These are phyloP conservation scores for Paraurostyla sp. DNA, from an alignment of 73 alveolate genomes.

Conservation along the genomic window DNA sequence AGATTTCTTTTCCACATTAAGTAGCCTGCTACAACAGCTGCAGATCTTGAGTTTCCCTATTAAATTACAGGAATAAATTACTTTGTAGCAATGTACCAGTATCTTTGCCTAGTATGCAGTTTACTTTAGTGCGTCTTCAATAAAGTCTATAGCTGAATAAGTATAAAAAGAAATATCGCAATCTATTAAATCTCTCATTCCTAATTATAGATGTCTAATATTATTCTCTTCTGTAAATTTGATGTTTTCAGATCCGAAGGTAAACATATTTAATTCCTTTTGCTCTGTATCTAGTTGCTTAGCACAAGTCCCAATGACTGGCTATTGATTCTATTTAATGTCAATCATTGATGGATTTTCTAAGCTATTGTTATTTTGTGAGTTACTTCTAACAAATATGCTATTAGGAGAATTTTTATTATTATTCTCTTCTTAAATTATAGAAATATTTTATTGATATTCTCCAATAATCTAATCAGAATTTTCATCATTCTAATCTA, in stretches of 20 bases:
- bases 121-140: conserved; percentile 14
- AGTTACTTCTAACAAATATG: conserved; percentile 1
- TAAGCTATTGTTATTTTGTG: neutral
- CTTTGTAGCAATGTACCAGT: conserved; percentile 50
- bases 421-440: no score
- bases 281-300: neutral
- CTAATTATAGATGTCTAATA: neutral
- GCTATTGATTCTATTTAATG: neutral
- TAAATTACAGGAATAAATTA: neutral
- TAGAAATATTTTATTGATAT: no score
- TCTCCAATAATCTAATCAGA: no score
- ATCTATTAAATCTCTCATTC: conserved; percentile 54
- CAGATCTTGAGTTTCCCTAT: conserved; percentile 84
- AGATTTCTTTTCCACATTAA: conserved; percentile 82
- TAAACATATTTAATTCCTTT: neutral
- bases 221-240: neutral
- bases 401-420: no score
- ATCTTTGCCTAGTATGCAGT: conserved; percentile 7
- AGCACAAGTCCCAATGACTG: neutral
- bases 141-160: conserved; percentile 49
- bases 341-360: neutral
- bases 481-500: no score
- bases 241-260: neutral
- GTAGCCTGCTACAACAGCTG: conserved; percentile 83
- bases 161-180: conserved; percentile 35